Evolutionary conservation across 768 basidiomycete genomes (phyloP).

Genomic region (Hygrocybe coccinea): DNA sequence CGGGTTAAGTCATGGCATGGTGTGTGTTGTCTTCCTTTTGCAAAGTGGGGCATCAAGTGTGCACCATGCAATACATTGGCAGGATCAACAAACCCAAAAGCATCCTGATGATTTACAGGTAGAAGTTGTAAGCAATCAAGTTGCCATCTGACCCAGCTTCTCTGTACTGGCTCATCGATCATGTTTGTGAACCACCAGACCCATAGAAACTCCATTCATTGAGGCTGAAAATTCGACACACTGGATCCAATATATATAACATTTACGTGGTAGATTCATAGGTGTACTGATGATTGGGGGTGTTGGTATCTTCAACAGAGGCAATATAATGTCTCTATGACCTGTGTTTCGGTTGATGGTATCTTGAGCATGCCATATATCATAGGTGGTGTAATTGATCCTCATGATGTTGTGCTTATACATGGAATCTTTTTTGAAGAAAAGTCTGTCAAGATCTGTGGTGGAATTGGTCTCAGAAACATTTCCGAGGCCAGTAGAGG

Average conservation of each 20-base stretch:
- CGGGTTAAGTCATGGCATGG: no score
- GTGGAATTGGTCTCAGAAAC: background rate
- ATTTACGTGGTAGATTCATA: conserved; percentile 23
- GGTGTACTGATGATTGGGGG: conserved; percentile 14
- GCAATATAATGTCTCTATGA: conserved; percentile 20
- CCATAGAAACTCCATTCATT: conserved; percentile 28
- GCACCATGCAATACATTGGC: conserved; percentile 22
- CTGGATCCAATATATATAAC: conserved; percentile 13
- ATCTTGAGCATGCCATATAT: conserved; percentile 23
- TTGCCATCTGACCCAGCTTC: background rate
- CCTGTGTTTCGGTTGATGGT: conserved; percentile 11
- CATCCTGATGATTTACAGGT: conserved; percentile 8
- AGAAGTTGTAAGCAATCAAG: conserved; percentile 22
- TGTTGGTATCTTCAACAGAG: conserved; percentile 3
- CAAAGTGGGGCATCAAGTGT: conserved; percentile 34
- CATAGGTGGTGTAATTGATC: conserved; percentile 32
- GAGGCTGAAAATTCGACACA: background rate
- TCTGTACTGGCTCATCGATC: conserved; percentile 6
- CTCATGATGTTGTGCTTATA: conserved; percentile 18
- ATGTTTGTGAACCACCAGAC: conserved; percentile 28
- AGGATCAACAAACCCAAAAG: conserved; percentile 38
- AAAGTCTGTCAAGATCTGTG: conserved; percentile 4
- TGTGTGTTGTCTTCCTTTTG: conserved; percentile 8
- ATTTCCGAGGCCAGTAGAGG: background rate
- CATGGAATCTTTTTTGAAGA: conserved; percentile 13